Conservation (phyloP, 2,329 filamentous ascomycete genomes). For the Fusarium graminum region DNA sequence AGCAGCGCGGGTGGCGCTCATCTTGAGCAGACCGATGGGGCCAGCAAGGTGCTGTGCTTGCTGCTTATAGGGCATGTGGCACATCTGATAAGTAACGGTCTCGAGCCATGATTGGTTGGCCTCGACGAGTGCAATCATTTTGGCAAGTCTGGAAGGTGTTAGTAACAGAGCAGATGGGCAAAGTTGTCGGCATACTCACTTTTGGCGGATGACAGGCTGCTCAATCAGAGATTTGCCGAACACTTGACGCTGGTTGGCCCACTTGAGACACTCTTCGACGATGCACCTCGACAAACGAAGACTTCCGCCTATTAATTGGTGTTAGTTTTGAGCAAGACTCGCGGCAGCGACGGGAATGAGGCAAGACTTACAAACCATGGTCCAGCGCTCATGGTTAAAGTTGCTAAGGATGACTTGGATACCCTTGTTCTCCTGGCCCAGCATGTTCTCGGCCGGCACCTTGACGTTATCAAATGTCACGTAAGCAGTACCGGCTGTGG, state of each 20-base stretch:
- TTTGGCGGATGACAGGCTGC: constrained; percentile 85
- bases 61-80: constrained; percentile 82
- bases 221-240: constrained; percentile 86
- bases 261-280: constrained; percentile 88
- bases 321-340: constrained; percentile 12
- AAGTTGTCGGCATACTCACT: constrained; percentile 62
- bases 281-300: constrained; percentile 75
- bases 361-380: constrained; percentile 71
- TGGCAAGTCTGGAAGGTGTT: constrained; percentile 70
- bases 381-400: constrained; percentile 90
- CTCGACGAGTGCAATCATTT: constrained; percentile 87
- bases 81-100: constrained; percentile 89
- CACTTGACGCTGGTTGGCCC: constrained; percentile 87
- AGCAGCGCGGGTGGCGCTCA: constrained; percentile 79
- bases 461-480: constrained; percentile 89
- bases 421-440: constrained; percentile 87
- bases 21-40: constrained; percentile 86
- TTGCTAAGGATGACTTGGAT: constrained; percentile 87
- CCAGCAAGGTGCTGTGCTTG: constrained; percentile 82
- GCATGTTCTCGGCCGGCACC: constrained; percentile 81
- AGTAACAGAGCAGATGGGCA: neutral
- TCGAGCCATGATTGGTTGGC: constrained; percentile 90
- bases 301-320: constrained; percentile 60
- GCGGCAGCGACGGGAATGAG: neutral
- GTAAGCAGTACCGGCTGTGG: constrained; percentile 81